Evolutionary conservation across 306 rosid species (phyloP), one percentile per base, ranked within the genome.

Genomic region (Quercus ilex): DNA sequence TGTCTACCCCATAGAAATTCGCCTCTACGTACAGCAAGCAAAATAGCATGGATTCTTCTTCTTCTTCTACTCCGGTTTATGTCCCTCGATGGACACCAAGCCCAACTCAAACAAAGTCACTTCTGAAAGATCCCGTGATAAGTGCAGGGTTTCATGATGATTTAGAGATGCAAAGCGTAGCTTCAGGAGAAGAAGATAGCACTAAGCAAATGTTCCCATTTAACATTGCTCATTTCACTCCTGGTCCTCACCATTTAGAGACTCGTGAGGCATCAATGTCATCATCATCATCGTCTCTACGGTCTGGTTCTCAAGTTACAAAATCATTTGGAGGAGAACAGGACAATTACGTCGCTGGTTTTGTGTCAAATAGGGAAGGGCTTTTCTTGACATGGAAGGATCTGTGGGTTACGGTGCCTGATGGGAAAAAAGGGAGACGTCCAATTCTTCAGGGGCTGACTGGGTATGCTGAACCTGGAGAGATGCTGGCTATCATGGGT

Each of bases 401-500:
- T 12, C 51, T 86, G 20, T 73, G 63, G 51, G 82, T 85, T 15
- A 87, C 78, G 2, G 88, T 86, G 14, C 19, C 78, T 4, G 74
- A 52, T 31, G 72, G 78, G 63, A 81, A 79, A 31, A 17, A 53
- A 2, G 74, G 81, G 14, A 63, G 76, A 3, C 71, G 65, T 56
- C 15, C 49, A 60, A 82, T 84, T 1, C 71, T 86, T 35, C 73
- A 86, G 63, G 83, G 71, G 12, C 52, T 86, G 0, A 90, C 86
- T 4, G 87, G 90, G 19, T 90, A 81, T 83, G 97, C 93, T 68
- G 81, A 82, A 8, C 91, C 90, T 11, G 97, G 93, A 2, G 82
- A 87, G 77, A 82, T 89, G 14, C 77, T 92, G 74, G 95, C 97
- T 10, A 85, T 92, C 18, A 90, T 92, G 95, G 97, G 97, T 41